Percentiles rank a stretch among this genome's conserved stretches.
phyloP scores from a whole-genome alignment of 495 filamentous ascomycete species.

The Penicillium cinerascens region DNA sequence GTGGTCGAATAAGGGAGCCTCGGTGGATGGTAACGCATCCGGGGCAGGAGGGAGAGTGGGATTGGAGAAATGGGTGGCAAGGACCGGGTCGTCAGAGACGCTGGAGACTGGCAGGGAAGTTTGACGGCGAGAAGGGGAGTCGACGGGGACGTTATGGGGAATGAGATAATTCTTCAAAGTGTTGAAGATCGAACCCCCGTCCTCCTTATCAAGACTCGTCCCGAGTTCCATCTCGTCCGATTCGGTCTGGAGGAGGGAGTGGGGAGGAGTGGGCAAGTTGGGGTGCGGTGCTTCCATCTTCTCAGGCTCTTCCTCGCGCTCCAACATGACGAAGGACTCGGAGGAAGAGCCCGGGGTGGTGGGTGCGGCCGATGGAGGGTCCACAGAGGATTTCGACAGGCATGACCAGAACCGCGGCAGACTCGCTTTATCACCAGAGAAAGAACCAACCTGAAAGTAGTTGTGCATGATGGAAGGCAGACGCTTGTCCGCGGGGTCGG shows the following conservation, averaged over 20 bases:
- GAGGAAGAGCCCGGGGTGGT: slow-evolving; percentile 26
- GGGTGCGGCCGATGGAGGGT: slow-evolving; percentile 14
- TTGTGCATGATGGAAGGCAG: slow-evolving; percentile 88
- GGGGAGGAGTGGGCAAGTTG: slow-evolving; percentile 42
- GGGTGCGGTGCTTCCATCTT: slow-evolving; percentile 26
- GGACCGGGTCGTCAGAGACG: slow-evolving; percentile 63
- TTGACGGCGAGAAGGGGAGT: slow-evolving; percentile 48
- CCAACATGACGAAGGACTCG: slow-evolving; percentile 41
- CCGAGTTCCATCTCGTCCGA: slow-evolving; percentile 37
- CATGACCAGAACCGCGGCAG: slow-evolving; percentile 48
- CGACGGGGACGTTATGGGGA: slow-evolving; percentile 29
- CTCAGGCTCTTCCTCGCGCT: slow-evolving; percentile 33
- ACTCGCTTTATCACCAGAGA: slow-evolving; percentile 50
- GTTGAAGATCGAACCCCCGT: slow-evolving; percentile 37
- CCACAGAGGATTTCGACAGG: slow-evolving; percentile 21
- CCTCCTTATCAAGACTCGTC: slow-evolving; percentile 33
- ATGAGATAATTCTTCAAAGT: slow-evolving; percentile 41
- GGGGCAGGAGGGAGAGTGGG: slow-evolving; percentile 55
- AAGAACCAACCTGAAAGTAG: slow-evolving; percentile 94
- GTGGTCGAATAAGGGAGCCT: slow-evolving; percentile 48
- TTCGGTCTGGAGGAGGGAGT: slow-evolving; percentile 44
- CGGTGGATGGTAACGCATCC: slow-evolving; percentile 56
- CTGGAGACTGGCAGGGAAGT: slow-evolving; percentile 58
- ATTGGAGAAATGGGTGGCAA: slow-evolving; percentile 72
- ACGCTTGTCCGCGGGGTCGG: slow-evolving; percentile 85